phyloP scores from a whole-genome alignment of 179 eudicot genomes.

The Corrigiola litoralis region DNA sequence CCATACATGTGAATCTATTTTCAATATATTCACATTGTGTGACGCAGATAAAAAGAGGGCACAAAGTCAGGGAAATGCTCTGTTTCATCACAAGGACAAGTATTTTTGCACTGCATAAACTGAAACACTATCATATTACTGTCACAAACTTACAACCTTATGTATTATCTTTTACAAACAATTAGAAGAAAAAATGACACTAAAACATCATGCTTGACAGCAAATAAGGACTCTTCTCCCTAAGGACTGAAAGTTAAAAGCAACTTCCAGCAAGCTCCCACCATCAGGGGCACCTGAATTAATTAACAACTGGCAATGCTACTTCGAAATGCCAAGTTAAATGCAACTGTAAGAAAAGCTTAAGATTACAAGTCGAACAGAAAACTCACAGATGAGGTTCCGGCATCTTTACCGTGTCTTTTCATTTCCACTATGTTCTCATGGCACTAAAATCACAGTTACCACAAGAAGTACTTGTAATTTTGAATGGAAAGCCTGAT shows the following conservation, averaged over 20 bases:
- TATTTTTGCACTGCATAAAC: neutral
- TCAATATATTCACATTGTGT: neutral
- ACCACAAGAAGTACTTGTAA: neutral
- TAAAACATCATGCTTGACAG: neutral
- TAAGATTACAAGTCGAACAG: neutral
- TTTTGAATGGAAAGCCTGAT: slow-evolving; percentile 3
- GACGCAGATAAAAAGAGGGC: neutral
- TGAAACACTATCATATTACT: too few species aligned
- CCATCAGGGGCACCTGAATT: too few species aligned
- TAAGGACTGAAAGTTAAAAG: too few species aligned
- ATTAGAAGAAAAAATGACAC: neutral
- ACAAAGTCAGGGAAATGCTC: neutral
- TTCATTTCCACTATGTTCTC: neutral
- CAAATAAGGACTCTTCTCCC: neutral
- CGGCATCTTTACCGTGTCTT: neutral
- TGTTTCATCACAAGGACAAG: neutral
- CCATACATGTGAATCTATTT: slow-evolving; percentile 3
- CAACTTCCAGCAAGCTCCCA: too few species aligned
- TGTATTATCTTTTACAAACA: too few species aligned
- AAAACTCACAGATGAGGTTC: neutral
- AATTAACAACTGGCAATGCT: neutral
- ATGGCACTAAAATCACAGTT: neutral
- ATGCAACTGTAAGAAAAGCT: neutral
- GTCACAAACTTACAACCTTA: too few species aligned
- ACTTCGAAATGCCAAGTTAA: neutral